Evolutionary conservation across 2,329 filamentous ascomycete genomes (phyloP), one percentile per base, ranked within the genome.

Genomic region (Fusarium foetens): DNA sequence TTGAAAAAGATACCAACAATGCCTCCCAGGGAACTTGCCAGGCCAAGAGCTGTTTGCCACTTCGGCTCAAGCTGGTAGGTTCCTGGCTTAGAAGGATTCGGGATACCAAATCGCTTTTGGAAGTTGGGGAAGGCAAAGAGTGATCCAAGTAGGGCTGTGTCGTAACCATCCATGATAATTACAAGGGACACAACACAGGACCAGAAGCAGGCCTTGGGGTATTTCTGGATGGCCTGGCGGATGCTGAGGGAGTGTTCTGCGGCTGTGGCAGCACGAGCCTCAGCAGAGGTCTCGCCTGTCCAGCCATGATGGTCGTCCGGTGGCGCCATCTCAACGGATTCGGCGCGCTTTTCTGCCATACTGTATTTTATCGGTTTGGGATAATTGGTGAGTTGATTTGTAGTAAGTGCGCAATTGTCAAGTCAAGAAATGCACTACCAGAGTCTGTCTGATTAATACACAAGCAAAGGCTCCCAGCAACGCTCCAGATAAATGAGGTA

Each of bases 151-250:
- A 78, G 39, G 42, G 61, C 75, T 4, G 76, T 78, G 19, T 78
- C 77, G 57, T 79, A 79, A 27, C 77, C 81, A 55, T 83, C 81
- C 81, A 83, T 83, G 66, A 83, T 78, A 46, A 82, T 77, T 17
- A 76, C 75, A 27, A 75, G 70, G 17, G 78, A 80, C 21, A 82
- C 58, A 7, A 77, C 55, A 7, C 79, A 53, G 17, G 76, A 78
- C 79, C 79, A 80, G 23, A 70, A 60, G 29, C 81, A 76, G 10
- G 79, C 80, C 72, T 51, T 51, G 9, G 48, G 48, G n/a, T 51
- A 51, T 51, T 51, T 51, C n/a, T 51, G n/a, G 48, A 51, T 51
- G 17, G 48, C 48, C 31, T 51, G 17, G 8, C 48, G 48, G 31
- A 51, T 51, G 3, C n/a, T 51, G 12, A 51, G 48, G 48, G 48